phyloP scores from a whole-genome alignment of 2,329 filamentous ascomycete genomes.

The Clonostachys rosea region DNA sequence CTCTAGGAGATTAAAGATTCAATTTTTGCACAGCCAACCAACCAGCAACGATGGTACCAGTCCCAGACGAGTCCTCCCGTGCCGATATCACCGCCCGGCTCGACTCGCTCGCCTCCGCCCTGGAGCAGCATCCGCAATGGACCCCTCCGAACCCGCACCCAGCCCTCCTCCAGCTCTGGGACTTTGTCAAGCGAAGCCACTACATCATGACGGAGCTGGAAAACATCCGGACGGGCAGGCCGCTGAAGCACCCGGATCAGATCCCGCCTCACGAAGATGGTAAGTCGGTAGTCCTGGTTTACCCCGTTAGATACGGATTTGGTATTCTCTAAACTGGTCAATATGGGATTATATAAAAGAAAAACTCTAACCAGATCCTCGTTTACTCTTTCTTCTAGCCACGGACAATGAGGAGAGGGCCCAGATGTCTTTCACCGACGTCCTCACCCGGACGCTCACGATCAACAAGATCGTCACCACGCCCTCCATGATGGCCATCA shows the following conservation, averaged over 20 bases:
- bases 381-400: neutral
- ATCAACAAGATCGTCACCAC: conserved; percentile 22
- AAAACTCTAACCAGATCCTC: neutral
- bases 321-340: too few species aligned
- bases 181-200: conserved; percentile 31
- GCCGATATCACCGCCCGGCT: conserved; percentile 15
- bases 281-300: conserved; percentile 3
- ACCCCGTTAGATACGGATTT: too few species aligned
- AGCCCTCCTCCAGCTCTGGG: conserved; percentile 30
- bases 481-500: conserved; percentile 19
- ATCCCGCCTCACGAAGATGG: conserved; percentile 19
- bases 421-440: conserved; percentile 16
- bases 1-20: too few species aligned
- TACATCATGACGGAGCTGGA: conserved; percentile 36
- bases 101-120: conserved; percentile 15
- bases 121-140: conserved; percentile 21
- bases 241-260: conserved; percentile 25
- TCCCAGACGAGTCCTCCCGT: conserved; percentile 16
- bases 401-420: conserved; percentile 3
- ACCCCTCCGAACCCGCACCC: conserved; percentile 15
- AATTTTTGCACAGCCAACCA: neutral
- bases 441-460: conserved; percentile 19
- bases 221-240: conserved; percentile 23
- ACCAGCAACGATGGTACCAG: conserved; percentile 4
- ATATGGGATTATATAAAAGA: too few species aligned